phyloP scores from a whole-genome alignment of 208 protist species.

The Vickermania spadyakhi region DNA sequence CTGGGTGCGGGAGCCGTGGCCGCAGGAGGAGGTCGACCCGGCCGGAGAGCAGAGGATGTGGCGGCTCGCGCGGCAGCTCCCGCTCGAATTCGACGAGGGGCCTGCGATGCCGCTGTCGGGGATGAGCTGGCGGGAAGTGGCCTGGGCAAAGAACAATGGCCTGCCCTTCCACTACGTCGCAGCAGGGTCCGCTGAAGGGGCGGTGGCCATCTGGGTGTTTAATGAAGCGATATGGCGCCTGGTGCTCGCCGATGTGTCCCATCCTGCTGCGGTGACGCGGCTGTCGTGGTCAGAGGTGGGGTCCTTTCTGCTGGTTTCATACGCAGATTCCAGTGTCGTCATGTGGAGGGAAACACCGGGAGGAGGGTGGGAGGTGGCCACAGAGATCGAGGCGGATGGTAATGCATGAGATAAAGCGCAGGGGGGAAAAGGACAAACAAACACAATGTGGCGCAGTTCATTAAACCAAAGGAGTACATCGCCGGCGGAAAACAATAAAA shows the following conservation, averaged over 20 bases:
- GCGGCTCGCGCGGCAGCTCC: slow-evolving; percentile 25
- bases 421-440: too few relatives aligned
- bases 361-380: slow-evolving; percentile 53
- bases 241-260: slow-evolving; percentile 2
- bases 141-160: slow-evolving; percentile 73
- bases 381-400: slow-evolving; percentile 25
- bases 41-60: slow-evolving; percentile 17
- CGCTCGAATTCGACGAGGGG: slow-evolving; percentile 9
- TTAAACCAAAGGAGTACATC: too few relatives aligned
- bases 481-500: too few relatives aligned
- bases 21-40: slow-evolving; percentile 3
- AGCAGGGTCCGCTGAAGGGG: slow-evolving; percentile 60
- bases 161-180: slow-evolving; percentile 79
- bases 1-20: slow-evolving; percentile 29
- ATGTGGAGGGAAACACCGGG: slow-evolving; percentile 63
- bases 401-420: too few relatives aligned
- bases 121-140: slow-evolving; percentile 46
- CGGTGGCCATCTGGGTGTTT: slow-evolving; percentile 59
- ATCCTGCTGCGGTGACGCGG: slow-evolving; percentile 31
- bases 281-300: slow-evolving; percentile 81
- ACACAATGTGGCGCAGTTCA: too few relatives aligned
- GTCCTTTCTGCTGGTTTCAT: slow-evolving; percentile 71
- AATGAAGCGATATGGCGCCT: slow-evolving; percentile 29
- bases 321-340: slow-evolving; percentile 54
- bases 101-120: slow-evolving; percentile 12